Evolutionary conservation across 306 rosid species (phyloP).

Genomic region (Acacia acuminata): DNA sequence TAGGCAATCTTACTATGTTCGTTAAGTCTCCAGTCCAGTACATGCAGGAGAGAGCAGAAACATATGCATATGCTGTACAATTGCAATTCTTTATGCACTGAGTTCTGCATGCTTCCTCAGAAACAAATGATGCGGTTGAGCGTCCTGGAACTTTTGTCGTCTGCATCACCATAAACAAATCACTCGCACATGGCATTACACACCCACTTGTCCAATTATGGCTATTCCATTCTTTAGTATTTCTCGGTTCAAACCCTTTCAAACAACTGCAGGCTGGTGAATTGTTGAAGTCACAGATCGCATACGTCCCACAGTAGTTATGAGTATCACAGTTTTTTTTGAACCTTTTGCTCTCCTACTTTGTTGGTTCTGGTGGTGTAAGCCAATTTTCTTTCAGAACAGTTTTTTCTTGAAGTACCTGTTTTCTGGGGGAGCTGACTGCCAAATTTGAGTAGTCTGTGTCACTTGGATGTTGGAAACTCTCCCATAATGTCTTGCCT

Average conservation of each 20-base stretch:
- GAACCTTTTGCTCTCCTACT: background rate
- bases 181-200: background rate
- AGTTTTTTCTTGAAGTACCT: background rate
- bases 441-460: background rate
- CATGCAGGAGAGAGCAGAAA: no score
- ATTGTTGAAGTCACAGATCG: background rate
- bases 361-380: background rate
- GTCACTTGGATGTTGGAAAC: constrained; percentile 32
- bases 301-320: background rate
- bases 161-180: background rate
- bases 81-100: no score
- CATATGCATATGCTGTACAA: no score
- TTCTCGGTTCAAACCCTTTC: background rate
- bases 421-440: background rate
- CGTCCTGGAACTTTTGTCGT: background rate
- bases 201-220: background rate
- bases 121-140: no score
- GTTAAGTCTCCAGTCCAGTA: no score
- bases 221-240: background rate
- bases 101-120: no score
- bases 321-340: background rate
- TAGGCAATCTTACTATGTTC: no score
- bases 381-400: background rate
- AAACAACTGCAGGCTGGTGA: background rate
- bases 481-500: constrained; percentile 27